Conservation (phyloP, 2,329 filamentous ascomycete species). For the Arthrobotrys conoides region DNA sequence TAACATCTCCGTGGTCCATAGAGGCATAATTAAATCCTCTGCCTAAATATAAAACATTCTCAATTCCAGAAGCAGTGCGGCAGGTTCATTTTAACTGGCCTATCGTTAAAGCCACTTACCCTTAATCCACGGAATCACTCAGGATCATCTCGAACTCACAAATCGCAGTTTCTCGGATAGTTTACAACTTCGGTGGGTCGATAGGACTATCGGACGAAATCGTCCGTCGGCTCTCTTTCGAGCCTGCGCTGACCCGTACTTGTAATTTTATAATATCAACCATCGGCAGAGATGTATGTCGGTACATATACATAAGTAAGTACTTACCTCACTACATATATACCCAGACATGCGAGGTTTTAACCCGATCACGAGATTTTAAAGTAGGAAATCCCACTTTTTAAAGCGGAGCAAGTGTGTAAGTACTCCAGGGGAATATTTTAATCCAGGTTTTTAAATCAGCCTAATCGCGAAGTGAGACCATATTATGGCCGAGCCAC, state of each 20-base stretch:
- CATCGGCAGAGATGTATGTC: background rate
- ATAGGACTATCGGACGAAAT: slow-evolving; percentile 59
- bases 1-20: slow-evolving; percentile 33
- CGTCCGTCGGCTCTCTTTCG: slow-evolving; percentile 32
- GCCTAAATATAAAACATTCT: slow-evolving; percentile 50
- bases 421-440: background rate
- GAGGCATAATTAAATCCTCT: slow-evolving; percentile 14
- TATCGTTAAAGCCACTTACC: slow-evolving; percentile 4
- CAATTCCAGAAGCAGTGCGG: slow-evolving; percentile 22
- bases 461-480: slow-evolving; percentile 22
- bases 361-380: background rate
- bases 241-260: slow-evolving; percentile 4
- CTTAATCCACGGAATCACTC: slow-evolving; percentile 41
- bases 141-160: slow-evolving; percentile 26
- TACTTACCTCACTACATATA: too few species aligned
- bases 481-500: slow-evolving; percentile 24
- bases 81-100: slow-evolving; percentile 17
- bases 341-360: too few species aligned
- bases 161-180: slow-evolving; percentile 36
- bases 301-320: too few species aligned
- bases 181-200: slow-evolving; percentile 48
- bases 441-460: slow-evolving; percentile 24
- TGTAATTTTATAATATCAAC: slow-evolving; percentile 25
- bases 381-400: background rate
- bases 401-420: background rate